These are phyloP conservation scores for Vachellia pachyceras DNA, from an alignment of 306 rosid genomes.

Conservation along the genomic window DNA sequence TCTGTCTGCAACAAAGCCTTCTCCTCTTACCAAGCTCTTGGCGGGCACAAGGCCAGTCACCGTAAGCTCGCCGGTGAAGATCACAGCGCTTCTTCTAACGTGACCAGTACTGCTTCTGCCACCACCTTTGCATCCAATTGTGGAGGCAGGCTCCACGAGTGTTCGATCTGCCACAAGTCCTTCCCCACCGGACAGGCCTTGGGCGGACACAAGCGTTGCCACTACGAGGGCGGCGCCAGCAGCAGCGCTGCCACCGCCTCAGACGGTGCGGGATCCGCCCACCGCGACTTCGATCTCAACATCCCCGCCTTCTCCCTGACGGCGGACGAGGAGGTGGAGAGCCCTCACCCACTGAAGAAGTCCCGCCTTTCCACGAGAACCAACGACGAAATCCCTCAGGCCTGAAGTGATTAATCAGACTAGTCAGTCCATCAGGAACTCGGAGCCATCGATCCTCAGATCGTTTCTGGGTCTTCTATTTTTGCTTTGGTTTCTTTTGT, in stretches of 20 bases:
- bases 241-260: conserved; percentile 48
- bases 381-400: no score
- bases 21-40: conserved; percentile 87
- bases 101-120: conserved; percentile 50
- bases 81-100: conserved; percentile 59
- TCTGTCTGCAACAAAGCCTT: conserved; percentile 79
- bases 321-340: conserved; percentile 90
- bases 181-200: no score
- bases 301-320: conserved; percentile 35
- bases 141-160: conserved; percentile 52
- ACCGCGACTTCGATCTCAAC: conserved; percentile 46
- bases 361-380: conserved; percentile 51
- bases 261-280: conserved; percentile 76
- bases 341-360: conserved; percentile 82
- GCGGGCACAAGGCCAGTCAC: conserved; percentile 96
- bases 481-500: no score
- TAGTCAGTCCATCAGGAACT: no score
- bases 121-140: conserved; percentile 37
- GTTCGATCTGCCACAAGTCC: no score
- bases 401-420: no score
- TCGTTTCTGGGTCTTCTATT: no score
- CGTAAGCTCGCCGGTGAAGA: conserved; percentile 64
- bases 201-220: no score
- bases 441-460: no score
- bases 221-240: no score